These are phyloP conservation scores for Mycena alexandri DNA, from an alignment of 768 basidiomycete species.

Conservation along the genomic window DNA sequence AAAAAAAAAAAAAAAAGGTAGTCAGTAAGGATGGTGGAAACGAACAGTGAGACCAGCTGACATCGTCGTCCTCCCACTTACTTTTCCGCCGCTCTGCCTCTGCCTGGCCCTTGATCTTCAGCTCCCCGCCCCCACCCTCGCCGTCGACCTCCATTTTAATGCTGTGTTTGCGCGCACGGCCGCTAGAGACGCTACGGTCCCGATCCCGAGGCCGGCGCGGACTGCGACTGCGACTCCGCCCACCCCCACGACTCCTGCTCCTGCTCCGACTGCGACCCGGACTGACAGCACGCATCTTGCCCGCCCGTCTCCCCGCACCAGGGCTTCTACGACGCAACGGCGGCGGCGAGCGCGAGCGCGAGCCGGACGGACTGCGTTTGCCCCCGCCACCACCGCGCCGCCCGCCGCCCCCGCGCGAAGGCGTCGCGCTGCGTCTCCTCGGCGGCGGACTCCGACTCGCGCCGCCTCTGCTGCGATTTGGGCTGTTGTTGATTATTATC, in stretches of 20 bases:
- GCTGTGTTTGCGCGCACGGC: conserved; percentile 34
- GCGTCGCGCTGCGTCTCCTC: conserved; percentile 48
- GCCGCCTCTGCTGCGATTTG: too few relatives aligned
- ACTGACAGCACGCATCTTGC: conserved; percentile 18
- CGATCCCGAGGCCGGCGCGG: conserved; percentile 43
- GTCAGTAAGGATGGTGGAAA: conserved; percentile 4
- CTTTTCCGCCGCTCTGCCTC: conserved; percentile 66
- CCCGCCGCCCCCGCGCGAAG: conserved; percentile 49
- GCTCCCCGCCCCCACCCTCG: conserved; percentile 50
- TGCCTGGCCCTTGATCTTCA: conserved; percentile 84
- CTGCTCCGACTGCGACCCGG: conserved; percentile 28
- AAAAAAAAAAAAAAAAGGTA: conserved; percentile 32
- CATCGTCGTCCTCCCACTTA: conserved; percentile 63
- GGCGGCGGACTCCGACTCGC: conserved; percentile 28
- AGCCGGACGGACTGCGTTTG: conserved; percentile 48
- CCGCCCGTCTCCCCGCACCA: background rate
- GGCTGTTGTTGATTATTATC: too few relatives aligned
- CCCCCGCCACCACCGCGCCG: conserved; percentile 45
- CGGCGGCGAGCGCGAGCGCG: conserved; percentile 46
- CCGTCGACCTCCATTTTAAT: conserved; percentile 53
- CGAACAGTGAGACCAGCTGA: conserved; percentile 37
- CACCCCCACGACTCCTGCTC: background rate
- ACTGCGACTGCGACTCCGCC: conserved; percentile 22
- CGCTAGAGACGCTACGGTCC: conserved; percentile 45
- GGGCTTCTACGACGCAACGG: conserved; percentile 45